Conservation (phyloP, 805 yeast genomes). For the Schwanniomyces yamadae region DNA sequence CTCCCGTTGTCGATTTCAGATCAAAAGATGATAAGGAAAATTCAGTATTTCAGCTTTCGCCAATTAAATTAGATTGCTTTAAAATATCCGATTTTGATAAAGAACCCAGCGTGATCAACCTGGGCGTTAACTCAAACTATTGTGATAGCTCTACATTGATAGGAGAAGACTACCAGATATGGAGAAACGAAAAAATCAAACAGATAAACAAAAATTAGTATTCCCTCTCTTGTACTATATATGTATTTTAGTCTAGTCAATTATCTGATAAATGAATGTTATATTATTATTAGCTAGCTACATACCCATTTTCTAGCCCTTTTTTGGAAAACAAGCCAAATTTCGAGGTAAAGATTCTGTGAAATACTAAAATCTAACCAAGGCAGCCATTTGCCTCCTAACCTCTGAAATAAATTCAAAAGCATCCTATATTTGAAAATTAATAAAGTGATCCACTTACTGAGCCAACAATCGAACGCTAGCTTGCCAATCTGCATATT, state of each 20-base stretch:
- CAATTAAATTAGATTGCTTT: constrained; percentile 11
- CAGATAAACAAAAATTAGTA: constrained; percentile 17
- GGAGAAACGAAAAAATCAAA: constrained; percentile 39
- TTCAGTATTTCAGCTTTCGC: constrained; percentile 13
- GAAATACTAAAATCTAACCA: too few species aligned
- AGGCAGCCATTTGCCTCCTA: too few species aligned
- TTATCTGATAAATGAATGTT: neutral
- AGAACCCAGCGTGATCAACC: neutral
- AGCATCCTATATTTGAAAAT: too few species aligned
- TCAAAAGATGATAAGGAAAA: constrained; percentile 10
- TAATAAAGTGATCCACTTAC: too few species aligned
- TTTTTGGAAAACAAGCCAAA: too few species aligned
- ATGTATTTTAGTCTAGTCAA: neutral
- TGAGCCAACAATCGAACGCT: too few species aligned
- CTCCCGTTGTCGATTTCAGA: neutral
- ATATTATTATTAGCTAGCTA: too few species aligned
- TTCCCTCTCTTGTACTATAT: too few species aligned
- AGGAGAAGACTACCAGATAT: constrained; percentile 39
- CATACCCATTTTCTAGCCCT: too few species aligned
- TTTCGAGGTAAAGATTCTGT: too few species aligned
- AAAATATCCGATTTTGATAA: constrained; percentile 4
- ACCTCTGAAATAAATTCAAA: too few species aligned
- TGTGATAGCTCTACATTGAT: constrained; percentile 38
- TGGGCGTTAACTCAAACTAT: constrained; percentile 19
- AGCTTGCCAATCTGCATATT: too few species aligned